Evolutionary conservation across 148 eudicot species (phyloP).

Genomic region (Rhododendron vialii): DNA sequence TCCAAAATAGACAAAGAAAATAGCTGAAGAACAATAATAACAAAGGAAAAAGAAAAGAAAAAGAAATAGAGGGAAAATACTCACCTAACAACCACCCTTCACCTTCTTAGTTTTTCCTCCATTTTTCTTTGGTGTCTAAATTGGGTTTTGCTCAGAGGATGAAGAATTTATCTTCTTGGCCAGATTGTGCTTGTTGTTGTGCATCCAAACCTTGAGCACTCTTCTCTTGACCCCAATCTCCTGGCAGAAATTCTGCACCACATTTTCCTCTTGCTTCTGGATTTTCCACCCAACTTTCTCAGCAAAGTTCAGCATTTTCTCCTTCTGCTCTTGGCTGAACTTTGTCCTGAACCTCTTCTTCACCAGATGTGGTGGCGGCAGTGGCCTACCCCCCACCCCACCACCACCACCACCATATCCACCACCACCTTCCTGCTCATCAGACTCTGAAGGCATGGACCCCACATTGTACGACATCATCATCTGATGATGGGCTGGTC

Average conservation of each 20-base stretch:
- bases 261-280: constrained; percentile 63
- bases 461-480: constrained; percentile 39
- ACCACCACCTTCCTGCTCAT: constrained; percentile 32
- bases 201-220: constrained; percentile 78
- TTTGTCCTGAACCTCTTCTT: constrained; percentile 69
- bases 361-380: constrained; percentile 18
- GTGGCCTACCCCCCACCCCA: constrained; percentile 14
- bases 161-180: constrained; percentile 39
- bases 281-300: constrained; percentile 73
- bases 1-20: constrained; percentile 12
- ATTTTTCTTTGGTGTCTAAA: not conserved
- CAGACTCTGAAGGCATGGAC: constrained; percentile 41
- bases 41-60: not conserved
- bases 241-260: constrained; percentile 60
- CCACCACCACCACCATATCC: not conserved
- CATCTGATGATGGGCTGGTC: constrained; percentile 22
- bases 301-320: constrained; percentile 60
- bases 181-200: constrained; percentile 59
- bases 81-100: not conserved
- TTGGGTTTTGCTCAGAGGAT: constrained; percentile 11
- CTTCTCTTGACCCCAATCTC: constrained; percentile 67
- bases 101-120: not conserved
- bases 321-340: constrained; percentile 59
- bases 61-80: not conserved
- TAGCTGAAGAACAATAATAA: not conserved